A percentile compares a stretch with the other conserved stretches of the same genome.
Evolutionary conservation across 345 rosid genomes (phyloP).

Genomic region (Euphorbia peplus): DNA sequence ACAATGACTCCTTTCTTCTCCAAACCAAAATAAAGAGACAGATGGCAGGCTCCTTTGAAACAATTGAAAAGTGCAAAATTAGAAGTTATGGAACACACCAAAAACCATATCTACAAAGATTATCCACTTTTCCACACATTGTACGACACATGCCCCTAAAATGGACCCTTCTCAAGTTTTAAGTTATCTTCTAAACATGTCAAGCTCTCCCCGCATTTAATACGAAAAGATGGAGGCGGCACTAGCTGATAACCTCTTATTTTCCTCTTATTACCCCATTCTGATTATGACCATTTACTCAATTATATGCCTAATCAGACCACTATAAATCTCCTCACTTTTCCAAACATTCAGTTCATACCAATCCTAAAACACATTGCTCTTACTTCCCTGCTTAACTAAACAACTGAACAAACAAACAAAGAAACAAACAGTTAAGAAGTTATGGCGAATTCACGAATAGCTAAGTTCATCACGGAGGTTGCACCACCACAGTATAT

Average conservation of each 20-base stretch:
- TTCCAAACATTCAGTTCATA: background rate
- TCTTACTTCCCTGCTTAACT: background rate
- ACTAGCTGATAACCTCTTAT: conserved; percentile 15
- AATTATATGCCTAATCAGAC: conserved; percentile 22
- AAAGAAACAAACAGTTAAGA: too few species aligned
- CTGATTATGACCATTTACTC: conserved; percentile 28
- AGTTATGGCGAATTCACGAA: conserved; percentile 60
- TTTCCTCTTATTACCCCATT: background rate
- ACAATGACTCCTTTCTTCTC: background rate
- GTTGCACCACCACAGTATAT: conserved; percentile 82
- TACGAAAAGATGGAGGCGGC: conserved; percentile 35
- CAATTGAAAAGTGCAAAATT: conserved; percentile 28
- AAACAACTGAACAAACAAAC: background rate
- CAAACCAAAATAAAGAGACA: conserved; percentile 18
- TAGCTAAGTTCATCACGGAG: conserved; percentile 66
- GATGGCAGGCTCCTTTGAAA: conserved; percentile 18
- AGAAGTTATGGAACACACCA: conserved; percentile 27
- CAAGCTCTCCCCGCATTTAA: conserved; percentile 21
- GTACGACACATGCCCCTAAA: conserved; percentile 23
- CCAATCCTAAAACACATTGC: conserved; percentile 21
- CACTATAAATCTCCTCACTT: conserved; percentile 22
- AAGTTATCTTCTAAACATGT: too few species aligned
- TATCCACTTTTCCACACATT: conserved; percentile 22
- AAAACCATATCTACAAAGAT: conserved; percentile 29
- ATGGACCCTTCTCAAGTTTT: background rate